Percentiles rank a stretch among this genome's conserved stretches.
Evolutionary conservation across 495 filamentous ascomycete species (phyloP).

Genomic region (Annulohypoxylon moriforme): DNA sequence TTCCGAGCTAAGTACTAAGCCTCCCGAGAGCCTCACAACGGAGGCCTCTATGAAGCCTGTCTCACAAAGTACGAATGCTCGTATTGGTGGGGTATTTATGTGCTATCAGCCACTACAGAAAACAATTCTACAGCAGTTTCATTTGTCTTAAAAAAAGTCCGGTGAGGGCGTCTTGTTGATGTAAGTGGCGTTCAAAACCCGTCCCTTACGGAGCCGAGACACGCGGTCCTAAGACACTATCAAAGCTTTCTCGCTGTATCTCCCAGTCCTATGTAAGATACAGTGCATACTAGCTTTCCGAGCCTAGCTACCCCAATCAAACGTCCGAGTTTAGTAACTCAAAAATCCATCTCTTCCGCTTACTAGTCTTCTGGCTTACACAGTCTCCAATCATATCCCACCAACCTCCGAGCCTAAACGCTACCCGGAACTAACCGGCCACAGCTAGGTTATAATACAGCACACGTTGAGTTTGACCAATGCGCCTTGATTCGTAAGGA

Average conservation of each 20-base stretch:
- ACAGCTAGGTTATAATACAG: no score
- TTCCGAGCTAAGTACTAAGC: no score
- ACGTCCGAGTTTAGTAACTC: neutral
- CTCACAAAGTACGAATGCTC: no score
- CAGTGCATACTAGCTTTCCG: no score
- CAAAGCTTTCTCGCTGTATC: neutral
- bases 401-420: no score
- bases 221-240: neutral
- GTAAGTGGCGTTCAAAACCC: neutral
- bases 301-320: neutral
- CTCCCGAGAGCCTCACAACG: no score
- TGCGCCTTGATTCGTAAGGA: neutral
- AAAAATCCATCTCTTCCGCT: no score
- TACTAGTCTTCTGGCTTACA: no score
- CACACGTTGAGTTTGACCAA: no score
- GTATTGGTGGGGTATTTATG: neutral
- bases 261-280: no score
- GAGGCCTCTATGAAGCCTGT: no score
- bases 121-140: neutral
- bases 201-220: neutral
- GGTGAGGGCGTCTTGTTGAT: neutral
- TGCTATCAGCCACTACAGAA: neutral
- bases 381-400: neutral
- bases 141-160: neutral
- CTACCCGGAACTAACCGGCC: no score